Base-by-base conservation (phyloP, 2,329 filamentous ascomycete species). In the Capronia coronata region DNA sequence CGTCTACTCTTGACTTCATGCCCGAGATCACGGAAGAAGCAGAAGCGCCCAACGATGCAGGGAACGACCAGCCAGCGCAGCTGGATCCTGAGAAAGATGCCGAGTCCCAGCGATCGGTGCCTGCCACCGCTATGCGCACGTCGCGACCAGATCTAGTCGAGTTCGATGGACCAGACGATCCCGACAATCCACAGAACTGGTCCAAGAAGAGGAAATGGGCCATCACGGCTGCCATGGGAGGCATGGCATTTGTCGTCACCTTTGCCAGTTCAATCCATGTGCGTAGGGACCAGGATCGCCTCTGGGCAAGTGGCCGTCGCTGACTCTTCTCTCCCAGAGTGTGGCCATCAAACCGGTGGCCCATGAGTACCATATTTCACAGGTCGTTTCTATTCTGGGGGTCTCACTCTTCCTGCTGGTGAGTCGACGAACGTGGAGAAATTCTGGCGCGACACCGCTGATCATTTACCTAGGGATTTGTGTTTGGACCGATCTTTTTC, bases 331-430 rank as follows among this genome's bases (percentile, higher is more conserved):
- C 34, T 38, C 44, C 35, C 39, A 53, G 30, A 51, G 45, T 23
- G 68, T 71, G 2, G 69, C 72, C 2, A 71, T 67, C 2, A 13
- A 46, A 18, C 64, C 63, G 13, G 71, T 69, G 0, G 64, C 72
- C 2, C 51, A 63, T 37, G 48, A 72, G 42, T 79, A 71, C 51
- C 57, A 63, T 16, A 74, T 78, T 0, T 70, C 70, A 0, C 63
- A 59, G 0, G 71, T 76, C 46, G 72, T 77, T 2, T 75, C 73
- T 55, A 68, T 71, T 0, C 59, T 79, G 7, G 74, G 71, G 0
- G 75, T 73, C 0, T 71, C 70, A 18, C 63, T 78, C 1, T 74
- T 75, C 40, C 68, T 79, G 9, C 60, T 76, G 11, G 51, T 63
- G 60, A 39, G 61, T 57, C 50, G 10, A 38, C 35, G 14, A 32